These are phyloP conservation scores for Globisporangium acanthophoron DNA, from an alignment of 352 stramenopile species.

Conservation along the genomic window DNA sequence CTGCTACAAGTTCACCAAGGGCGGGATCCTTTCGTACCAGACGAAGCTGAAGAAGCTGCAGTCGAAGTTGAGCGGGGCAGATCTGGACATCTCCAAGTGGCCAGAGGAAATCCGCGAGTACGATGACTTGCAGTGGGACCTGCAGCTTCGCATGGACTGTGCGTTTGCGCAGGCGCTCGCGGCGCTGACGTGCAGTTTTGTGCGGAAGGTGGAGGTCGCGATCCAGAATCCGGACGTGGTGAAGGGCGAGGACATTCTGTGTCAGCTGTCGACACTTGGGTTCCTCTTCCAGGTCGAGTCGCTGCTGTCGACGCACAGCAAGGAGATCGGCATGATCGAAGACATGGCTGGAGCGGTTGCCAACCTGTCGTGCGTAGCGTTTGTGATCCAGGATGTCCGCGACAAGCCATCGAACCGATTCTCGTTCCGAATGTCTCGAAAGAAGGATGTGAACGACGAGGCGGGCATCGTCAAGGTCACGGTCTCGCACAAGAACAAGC, in stretches of 20 bases:
- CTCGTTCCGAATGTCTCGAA: conserved; percentile 81
- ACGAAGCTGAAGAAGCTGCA: conserved; percentile 80
- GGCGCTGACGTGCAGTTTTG: conserved; percentile 70
- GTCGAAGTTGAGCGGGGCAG: conserved; percentile 56
- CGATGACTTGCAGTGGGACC: conserved; percentile 81
- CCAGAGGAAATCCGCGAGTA: conserved; percentile 77
- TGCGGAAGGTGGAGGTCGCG: conserved; percentile 82
- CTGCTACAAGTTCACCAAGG: conserved; percentile 86
- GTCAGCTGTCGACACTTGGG: conserved; percentile 73
- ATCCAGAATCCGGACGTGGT: conserved; percentile 71
- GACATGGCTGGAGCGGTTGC: conserved; percentile 84
- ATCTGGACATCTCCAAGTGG: conserved; percentile 74
- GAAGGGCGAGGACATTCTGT: conserved; percentile 77
- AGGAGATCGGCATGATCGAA: conserved; percentile 95
- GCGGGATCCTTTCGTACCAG: conserved; percentile 78
- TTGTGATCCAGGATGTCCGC: conserved; percentile 82
- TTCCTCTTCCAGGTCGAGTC: conserved; percentile 92
- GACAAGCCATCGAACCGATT: conserved; percentile 83
- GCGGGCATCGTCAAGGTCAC: conserved; percentile 76
- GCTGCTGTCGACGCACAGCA: conserved; percentile 92
- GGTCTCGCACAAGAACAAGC: conserved; percentile 49
- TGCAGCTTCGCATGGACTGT: conserved; percentile 80
- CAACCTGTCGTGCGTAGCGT: conserved; percentile 81
- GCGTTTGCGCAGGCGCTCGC: conserved; percentile 75
- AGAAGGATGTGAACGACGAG: conserved; percentile 72